Base-by-base conservation (phyloP, 805 yeast genomes). In the Lachancea sp. region DNA sequence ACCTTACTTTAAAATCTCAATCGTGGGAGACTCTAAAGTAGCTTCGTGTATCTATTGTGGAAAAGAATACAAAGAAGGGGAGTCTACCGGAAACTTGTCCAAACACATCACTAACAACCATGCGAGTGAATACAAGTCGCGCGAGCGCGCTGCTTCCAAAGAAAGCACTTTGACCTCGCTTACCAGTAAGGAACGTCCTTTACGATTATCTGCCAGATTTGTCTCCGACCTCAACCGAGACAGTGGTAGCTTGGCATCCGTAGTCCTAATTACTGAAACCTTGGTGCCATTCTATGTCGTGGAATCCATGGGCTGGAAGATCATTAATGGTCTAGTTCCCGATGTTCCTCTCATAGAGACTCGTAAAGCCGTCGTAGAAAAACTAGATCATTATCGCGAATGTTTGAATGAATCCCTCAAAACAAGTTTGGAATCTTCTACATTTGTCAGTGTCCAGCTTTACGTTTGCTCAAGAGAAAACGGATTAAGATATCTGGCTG, bases 61-160 rank as follows among this genome's bases (percentile, higher is more conserved):
- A n/a, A 42, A 42, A 16, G 37, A 22, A 18, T 42, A 32, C 34
- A 42, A 42, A 19, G 45, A 42, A 28, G 45, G 45, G 16, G 45
- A 42, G 24, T 37, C 45, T n/a, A 42, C 45, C 2, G 45, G 45
- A 18, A 42, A 42, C 30, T 29, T 42, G 4, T 37, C 45, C 17
- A 37, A 37, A 22, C 42, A 42, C 25, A 37, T 42, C 28, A 42
- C 45, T 33, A 38, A 38, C 22, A 33, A 32, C 11, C 42, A 38
- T 22, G 36, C 37, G 3, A 23, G 19, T 5, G 37, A 38, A 33
- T 38, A 32, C 32, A 38, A 33, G 32, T 38, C 42, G 16, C 36
- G 36, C 36, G 42, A 38, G 22, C 32, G 34, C 2, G 32, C 37
- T n/a, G 36, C 29, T 8, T 32, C 42, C 19, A 38, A 38, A 23